phyloP scores from a whole-genome alignment of 2,329 filamentous ascomycete species.

The Pseudogymnoascus sp. region DNA sequence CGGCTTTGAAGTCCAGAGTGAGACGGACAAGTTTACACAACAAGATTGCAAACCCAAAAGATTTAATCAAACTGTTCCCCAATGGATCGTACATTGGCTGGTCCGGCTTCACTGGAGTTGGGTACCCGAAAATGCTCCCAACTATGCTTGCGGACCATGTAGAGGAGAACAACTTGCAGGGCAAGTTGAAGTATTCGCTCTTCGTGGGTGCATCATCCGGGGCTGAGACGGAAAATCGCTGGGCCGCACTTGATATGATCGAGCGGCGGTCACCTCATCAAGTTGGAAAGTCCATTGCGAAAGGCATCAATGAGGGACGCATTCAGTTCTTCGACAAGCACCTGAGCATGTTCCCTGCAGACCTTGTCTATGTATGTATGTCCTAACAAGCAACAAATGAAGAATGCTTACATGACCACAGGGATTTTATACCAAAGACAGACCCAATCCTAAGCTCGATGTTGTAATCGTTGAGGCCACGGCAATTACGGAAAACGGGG shows the following conservation, averaged over 20 bases:
- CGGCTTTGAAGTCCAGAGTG: constrained; percentile 66
- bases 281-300: constrained; percentile 83
- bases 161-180: constrained; percentile 77
- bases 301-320: constrained; percentile 80
- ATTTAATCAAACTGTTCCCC: constrained; percentile 74
- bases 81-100: constrained; percentile 83
- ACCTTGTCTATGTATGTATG: constrained; percentile 59
- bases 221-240: constrained; percentile 80
- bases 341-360: constrained; percentile 83
- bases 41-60: constrained; percentile 73
- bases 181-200: constrained; percentile 75
- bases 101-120: constrained; percentile 77
- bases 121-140: constrained; percentile 54
- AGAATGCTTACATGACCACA: constrained; percentile 26
- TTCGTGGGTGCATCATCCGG: constrained; percentile 89
- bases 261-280: constrained; percentile 78
- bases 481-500: constrained; percentile 81
- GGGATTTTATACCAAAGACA: constrained; percentile 79
- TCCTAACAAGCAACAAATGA: background rate
- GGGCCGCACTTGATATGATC: constrained; percentile 88
- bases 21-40: constrained; percentile 69
- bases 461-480: constrained; percentile 81
- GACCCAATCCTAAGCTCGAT: constrained; percentile 63
- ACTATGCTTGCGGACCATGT: constrained; percentile 81
- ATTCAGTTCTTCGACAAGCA: constrained; percentile 96